These are phyloP conservation scores for Leptographium wingfieldii DNA, from an alignment of 2,329 filamentous ascomycete genomes.

Conservation along the genomic window DNA sequence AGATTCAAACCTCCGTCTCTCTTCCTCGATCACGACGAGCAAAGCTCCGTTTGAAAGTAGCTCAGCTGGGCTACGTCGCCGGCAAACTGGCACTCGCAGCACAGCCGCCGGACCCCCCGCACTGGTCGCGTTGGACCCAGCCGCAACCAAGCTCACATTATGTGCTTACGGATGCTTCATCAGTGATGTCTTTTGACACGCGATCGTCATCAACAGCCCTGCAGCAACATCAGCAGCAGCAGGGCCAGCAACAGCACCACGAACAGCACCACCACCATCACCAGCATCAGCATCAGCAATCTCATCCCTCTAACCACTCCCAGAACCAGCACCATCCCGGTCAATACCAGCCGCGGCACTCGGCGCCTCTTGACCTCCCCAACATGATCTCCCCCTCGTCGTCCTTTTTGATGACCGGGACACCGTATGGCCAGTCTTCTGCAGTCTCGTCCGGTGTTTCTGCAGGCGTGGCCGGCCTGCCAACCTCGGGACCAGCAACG, in stretches of 20 bases:
- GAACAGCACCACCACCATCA: constrained; percentile 1
- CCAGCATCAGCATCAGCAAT: not conserved
- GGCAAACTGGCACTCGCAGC: constrained; percentile 35
- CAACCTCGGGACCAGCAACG: not conserved
- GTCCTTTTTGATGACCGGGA: not conserved
- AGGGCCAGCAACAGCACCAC: constrained; percentile 1
- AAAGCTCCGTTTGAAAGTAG: not conserved
- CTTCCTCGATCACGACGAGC: too few species aligned
- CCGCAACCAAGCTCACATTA: constrained; percentile 30
- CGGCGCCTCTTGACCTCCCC: not conserved
- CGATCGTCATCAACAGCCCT: constrained; percentile 22
- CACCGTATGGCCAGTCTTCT: not conserved
- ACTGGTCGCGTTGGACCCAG: constrained; percentile 45
- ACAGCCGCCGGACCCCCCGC: constrained; percentile 29
- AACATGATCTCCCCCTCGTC: not conserved
- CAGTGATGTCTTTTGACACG: constrained; percentile 37
- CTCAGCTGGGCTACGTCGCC: constrained; percentile 12
- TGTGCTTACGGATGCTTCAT: constrained; percentile 30
- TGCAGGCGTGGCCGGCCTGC: not conserved
- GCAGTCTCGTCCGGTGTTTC: not conserved
- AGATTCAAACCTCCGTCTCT: too few species aligned
- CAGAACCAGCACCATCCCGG: not conserved
- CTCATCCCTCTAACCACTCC: not conserved
- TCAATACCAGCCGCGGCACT: not conserved
- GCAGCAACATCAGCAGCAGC: constrained; percentile 1